Base-by-base conservation (phyloP, 139 green algal genomes). In the Diplosphaera chodatii region DNA sequence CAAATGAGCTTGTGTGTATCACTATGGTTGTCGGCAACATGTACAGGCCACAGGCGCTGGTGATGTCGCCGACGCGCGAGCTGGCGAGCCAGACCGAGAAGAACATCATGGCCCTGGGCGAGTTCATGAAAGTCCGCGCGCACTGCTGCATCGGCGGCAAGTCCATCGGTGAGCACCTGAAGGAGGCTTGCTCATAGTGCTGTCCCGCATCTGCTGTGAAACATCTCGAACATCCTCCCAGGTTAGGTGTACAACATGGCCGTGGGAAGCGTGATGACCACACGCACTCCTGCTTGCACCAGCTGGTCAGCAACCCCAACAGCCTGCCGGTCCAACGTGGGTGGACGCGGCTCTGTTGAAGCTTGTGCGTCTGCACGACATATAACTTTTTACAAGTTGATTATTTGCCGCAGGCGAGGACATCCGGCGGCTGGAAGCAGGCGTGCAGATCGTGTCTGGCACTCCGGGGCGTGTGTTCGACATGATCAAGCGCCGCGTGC, bases 381-480 rank as follows among this genome's bases (percentile, higher is more conserved):
- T n/a, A n/a, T n/a, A n/a, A n/a, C n/a, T n/a, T n/a, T n/a, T n/a
- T n/a, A n/a, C n/a, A n/a, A n/a, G n/a, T n/a, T n/a, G n/a, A n/a
- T n/a, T n/a, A n/a, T n/a, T n/a, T n/a, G n/a, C n/a, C 63, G 31
- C 80, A 90, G 87, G 93, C n/a, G 90, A 97, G 70, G 95, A 99
- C 80, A 95, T 99, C 33, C 82, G 89, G 18, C 93, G 92, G 78
- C 85, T 99, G 70, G 95, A 99, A 68, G 75, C 85, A 28, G 94
- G 93, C 15, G 91, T 94, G 64, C 93, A 98, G 67, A 84, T 96
- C 1, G 95, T 99, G 66, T 95, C 85, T 28, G 96, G 96, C 34
- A 99, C 96, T 10, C 96, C 96, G 8, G 96, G 96, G 23, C 86
- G 96, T 40, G 94, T 99, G 34, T 98, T 93, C 70, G 96, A 99